phyloP scores from a whole-genome alignment of 768 basidiomycete species.

The Melanogaster broomeanus region DNA sequence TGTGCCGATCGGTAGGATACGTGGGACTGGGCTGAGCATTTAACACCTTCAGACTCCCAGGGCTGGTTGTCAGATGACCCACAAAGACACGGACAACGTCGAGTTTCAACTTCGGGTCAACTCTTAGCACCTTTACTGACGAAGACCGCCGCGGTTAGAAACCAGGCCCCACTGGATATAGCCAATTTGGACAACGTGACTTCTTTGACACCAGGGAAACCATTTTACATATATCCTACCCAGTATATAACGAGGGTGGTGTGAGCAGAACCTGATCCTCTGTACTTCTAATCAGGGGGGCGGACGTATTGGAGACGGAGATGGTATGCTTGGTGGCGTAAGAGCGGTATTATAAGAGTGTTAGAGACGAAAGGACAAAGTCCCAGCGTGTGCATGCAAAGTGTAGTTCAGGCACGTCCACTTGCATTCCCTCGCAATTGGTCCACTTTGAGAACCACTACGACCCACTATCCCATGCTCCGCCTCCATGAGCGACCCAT shows the following conservation, averaged over 20 bases:
- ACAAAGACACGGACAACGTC: no score
- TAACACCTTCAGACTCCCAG: no score
- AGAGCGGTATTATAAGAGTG: slow-evolving; percentile 42
- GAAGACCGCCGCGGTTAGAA: no score
- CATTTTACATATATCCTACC: slow-evolving; percentile 44
- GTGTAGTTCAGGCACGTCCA: slow-evolving; percentile 23
- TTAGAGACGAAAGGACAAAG: slow-evolving; percentile 24
- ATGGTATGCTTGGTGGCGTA: slow-evolving; percentile 29
- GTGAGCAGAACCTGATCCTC: slow-evolving; percentile 57
- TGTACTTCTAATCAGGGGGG: slow-evolving; percentile 32
- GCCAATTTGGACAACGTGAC: no score
- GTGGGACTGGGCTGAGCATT: no score
- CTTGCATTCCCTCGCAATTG: slow-evolving; percentile 31
- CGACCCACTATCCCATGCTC: slow-evolving; percentile 37
- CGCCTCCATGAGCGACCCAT: slow-evolving; percentile 38
- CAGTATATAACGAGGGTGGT: slow-evolving; percentile 50
- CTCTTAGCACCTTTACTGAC: no score
- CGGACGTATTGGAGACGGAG: slow-evolving; percentile 54
- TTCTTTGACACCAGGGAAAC: no score
- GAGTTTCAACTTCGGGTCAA: no score
- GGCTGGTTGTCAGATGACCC: no score
- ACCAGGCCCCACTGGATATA: no score
- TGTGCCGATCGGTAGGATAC: no score
- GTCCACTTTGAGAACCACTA: slow-evolving; percentile 47
- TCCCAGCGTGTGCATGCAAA: slow-evolving; percentile 36